Base-by-base conservation (phyloP, 2,329 filamentous ascomycete species). In the Huntiella omanensis region DNA sequence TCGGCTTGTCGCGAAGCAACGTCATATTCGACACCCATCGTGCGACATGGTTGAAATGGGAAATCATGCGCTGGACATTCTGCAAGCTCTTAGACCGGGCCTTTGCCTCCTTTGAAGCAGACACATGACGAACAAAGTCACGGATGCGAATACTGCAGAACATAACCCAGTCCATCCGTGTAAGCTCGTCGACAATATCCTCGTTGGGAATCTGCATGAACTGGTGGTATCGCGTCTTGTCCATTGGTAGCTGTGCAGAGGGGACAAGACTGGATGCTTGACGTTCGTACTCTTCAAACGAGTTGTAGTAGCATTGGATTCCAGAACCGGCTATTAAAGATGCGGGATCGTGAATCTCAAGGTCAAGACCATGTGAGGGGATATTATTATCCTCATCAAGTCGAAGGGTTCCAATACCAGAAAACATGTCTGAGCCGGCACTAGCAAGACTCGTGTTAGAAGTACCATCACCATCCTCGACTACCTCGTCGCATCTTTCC, bases 151-250 rank as follows among this genome's bases (percentile, higher is more conserved):
- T 94, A 1, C 86, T 87, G 45, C 83, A 92, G 60, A 95, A 96
- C 81, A 96, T 91, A 60, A 92, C 78, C 88, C 88, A 96, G 62
- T 98, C 91, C 47, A 98, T 93, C 50, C 88, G 73, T 3, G 91
- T 96, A 56, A 98, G 72, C 60, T 98, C 91, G 50, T 81, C 79
- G 12, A 88, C 88, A 53, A 96, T 80, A 42, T 85, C 75, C 51
- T 93, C 83, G 45, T 92, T 81, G 1, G 82, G 71, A 17, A 80
- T 80, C 33, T 83, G 82, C 79, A 96, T 93, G 53, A 96, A 83
- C 44, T 81, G 76, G 53, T 87, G 84, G 69, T 91, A 98, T 50
- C 91, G 82, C 37, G 80, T 68, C 60, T 96, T 96, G 54, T 78
- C 83, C 51, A 94, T 71, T 1, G 77, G 72, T 45, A 81, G 66